A percentile compares a stretch with the other conserved stretches of the same genome.
Conservation (phyloP, 257 asterid species). For the Thymus mandschuricus region DNA sequence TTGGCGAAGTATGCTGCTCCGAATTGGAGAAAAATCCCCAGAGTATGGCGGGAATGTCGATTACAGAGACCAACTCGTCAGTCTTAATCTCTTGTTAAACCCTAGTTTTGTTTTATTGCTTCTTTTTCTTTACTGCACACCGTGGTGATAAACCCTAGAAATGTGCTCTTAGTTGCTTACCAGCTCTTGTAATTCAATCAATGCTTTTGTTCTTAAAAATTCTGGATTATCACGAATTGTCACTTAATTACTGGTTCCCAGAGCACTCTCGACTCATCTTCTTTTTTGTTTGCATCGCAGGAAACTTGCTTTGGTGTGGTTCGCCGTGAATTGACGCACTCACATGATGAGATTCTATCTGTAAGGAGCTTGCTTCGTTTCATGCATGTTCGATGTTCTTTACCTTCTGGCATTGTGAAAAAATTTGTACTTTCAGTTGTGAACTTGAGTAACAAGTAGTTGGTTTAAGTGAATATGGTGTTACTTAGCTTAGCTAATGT, state of each 20-base stretch:
- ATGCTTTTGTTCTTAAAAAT: constrained; percentile 1
- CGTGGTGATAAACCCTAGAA: not conserved
- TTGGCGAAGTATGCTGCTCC: constrained; percentile 78
- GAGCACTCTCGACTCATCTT: constrained; percentile 1
- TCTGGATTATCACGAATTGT: not conserved
- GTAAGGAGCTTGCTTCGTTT: constrained; percentile 42
- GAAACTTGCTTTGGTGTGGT: constrained; percentile 86
- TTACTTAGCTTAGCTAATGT: not conserved
- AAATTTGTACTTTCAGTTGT: not conserved
- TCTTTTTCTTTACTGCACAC: too few species aligned
- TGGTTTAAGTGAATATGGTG: not conserved
- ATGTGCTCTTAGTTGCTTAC: not conserved
- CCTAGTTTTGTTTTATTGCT: constrained; percentile 35
- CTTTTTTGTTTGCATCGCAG: constrained; percentile 43
- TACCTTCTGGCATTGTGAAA: not conserved
- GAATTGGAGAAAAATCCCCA: constrained; percentile 88
- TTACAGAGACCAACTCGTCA: constrained; percentile 85
- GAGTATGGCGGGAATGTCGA: constrained; percentile 87
- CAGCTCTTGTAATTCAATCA: not conserved
- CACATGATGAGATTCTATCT: constrained; percentile 53
- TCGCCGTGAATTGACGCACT: constrained; percentile 86
- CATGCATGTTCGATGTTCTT: not conserved
- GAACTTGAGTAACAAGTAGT: not conserved
- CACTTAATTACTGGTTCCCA: not conserved
- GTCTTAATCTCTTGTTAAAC: constrained; percentile 38